Evolutionary conservation across 2,329 filamentous ascomycete genomes (phyloP).

Genomic region (Calonectria henricotiae): DNA sequence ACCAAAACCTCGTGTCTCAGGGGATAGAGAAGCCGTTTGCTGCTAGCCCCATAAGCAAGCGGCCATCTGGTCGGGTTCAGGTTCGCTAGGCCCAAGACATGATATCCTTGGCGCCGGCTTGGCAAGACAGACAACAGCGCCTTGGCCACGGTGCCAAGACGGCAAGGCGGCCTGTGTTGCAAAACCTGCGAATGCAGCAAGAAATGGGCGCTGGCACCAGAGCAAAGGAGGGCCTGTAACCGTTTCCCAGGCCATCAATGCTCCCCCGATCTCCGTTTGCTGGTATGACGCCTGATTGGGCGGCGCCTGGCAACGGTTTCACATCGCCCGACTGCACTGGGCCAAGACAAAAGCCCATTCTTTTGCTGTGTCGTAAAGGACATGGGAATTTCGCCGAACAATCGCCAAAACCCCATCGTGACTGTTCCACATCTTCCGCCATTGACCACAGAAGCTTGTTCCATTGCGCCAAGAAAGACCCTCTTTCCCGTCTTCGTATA

Average conservation of each 20-base stretch:
- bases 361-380: neutral
- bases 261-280: neutral
- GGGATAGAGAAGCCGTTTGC: neutral
- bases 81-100: neutral
- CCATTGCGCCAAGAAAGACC: neutral
- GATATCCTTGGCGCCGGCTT: constrained; percentile 25
- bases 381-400: constrained; percentile 3
- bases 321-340: neutral
- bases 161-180: constrained; percentile 33
- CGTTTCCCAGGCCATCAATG: neutral
- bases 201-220: neutral
- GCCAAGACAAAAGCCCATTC: neutral
- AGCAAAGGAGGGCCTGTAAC: neutral
- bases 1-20: constrained; percentile 10
- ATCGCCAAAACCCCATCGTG: neutral
- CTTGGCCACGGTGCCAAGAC: constrained; percentile 30
- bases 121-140: constrained; percentile 10
- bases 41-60: constrained; percentile 2
- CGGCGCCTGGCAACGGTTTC: neutral
- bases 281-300: constrained; percentile 20
- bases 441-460: neutral
- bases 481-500: neutral
- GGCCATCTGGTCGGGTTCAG: constrained; percentile 4
- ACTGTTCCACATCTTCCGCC: constrained; percentile 10
- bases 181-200: neutral